These are phyloP conservation scores for Lindgomyces ingoldianus DNA, from an alignment of 495 filamentous ascomycete species.

Conservation along the genomic window DNA sequence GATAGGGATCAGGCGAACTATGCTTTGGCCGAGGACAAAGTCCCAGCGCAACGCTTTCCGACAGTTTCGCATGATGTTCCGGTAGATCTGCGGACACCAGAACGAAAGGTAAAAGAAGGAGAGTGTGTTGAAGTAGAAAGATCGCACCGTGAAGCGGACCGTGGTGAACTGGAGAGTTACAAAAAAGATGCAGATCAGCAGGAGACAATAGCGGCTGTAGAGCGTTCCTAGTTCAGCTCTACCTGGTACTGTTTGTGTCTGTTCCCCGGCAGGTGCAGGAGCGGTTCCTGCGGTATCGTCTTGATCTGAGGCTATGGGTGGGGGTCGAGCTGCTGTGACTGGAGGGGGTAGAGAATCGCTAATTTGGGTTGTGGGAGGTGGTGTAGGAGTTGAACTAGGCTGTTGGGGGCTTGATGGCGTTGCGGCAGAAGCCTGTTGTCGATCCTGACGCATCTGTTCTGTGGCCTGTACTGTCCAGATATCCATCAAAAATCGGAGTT, in stretches of 20 bases:
- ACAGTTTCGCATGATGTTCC: conserved; percentile 88
- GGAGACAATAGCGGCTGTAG: conserved; percentile 74
- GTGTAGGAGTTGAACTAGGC: background rate
- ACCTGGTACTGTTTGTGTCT: conserved; percentile 36
- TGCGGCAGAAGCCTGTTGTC: conserved; percentile 45
- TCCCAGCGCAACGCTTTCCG: conserved; percentile 84
- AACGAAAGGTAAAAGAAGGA: conserved; percentile 78
- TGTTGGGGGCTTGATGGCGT: conserved; percentile 1
- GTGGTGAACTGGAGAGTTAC: conserved; percentile 72
- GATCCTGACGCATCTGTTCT: conserved; percentile 64
- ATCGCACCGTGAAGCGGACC: conserved; percentile 69
- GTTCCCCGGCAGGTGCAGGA: conserved; percentile 37
- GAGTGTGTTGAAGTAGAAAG: conserved; percentile 68
- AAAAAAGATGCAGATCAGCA: conserved; percentile 69
- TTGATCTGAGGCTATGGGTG: conserved; percentile 74
- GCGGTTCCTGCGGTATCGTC: conserved; percentile 63
- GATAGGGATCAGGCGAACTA: conserved; percentile 74
- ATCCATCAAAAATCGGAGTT: conserved; percentile 82
- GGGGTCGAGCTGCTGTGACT: conserved; percentile 34
- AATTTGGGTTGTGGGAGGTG: conserved; percentile 27
- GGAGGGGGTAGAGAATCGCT: background rate
- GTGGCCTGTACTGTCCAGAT: conserved; percentile 87
- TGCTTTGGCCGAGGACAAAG: conserved; percentile 81
- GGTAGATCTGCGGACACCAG: conserved; percentile 87
- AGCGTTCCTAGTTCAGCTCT: conserved; percentile 68